Conservation (phyloP, 2,329 filamentous ascomycete species). For the Pyrenochaeta sp. region DNA sequence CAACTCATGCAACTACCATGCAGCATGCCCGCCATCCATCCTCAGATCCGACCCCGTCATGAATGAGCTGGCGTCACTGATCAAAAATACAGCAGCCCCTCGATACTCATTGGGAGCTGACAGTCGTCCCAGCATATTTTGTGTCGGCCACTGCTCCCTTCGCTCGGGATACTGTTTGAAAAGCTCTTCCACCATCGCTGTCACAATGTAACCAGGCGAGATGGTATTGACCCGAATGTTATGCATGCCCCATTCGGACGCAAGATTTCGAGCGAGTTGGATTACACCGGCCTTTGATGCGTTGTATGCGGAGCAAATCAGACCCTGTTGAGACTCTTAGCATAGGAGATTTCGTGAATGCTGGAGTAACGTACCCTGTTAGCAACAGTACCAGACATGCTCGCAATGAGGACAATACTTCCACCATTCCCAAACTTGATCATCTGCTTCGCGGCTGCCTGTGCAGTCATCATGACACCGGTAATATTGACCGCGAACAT, state of each 20-base stretch:
- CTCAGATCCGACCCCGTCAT: slow-evolving; percentile 51
- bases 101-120: slow-evolving; percentile 49
- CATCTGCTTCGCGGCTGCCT: slow-evolving; percentile 71
- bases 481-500: slow-evolving; percentile 71
- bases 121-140: slow-evolving; percentile 77
- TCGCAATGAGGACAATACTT: slow-evolving; percentile 69
- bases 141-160: slow-evolving; percentile 73
- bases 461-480: slow-evolving; percentile 69
- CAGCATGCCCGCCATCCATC: slow-evolving; percentile 51
- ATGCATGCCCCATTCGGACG: slow-evolving; percentile 75
- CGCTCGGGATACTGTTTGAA: slow-evolving; percentile 78
- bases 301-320: slow-evolving; percentile 76
- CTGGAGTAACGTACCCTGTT: slow-evolving; percentile 63
- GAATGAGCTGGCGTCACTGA: slow-evolving; percentile 52
- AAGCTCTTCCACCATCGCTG: slow-evolving; percentile 82
- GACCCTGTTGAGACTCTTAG: slow-evolving; percentile 58
- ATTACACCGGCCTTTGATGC: slow-evolving; percentile 78
- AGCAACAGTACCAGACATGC: slow-evolving; percentile 68
- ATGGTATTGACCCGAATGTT: slow-evolving; percentile 84
- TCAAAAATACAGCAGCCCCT: slow-evolving; percentile 49
- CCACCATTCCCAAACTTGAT: slow-evolving; percentile 67
- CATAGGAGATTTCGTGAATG: background rate
- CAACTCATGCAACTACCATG: slow-evolving; percentile 37
- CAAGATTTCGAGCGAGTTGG: slow-evolving; percentile 75
- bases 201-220: slow-evolving; percentile 81